Conservation (phyloP, 1,284 basidiomycete genomes). For the Ustilago vetiveriae region DNA sequence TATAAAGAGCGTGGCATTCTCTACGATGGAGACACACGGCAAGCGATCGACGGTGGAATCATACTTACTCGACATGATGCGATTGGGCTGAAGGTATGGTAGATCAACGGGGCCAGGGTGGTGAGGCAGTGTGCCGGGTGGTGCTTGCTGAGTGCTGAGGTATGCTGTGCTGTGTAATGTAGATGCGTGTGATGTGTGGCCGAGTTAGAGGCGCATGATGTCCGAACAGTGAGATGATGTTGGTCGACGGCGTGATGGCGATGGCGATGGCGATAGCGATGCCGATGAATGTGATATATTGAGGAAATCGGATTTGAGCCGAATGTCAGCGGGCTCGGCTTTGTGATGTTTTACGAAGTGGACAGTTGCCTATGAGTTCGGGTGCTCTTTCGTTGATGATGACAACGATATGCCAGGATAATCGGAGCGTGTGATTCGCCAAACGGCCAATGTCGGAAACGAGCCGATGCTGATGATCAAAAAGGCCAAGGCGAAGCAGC, state of each 20-base stretch:
- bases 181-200: neutral
- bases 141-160: neutral
- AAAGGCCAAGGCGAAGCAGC: too few relatives aligned
- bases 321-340: too few relatives aligned
- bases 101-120: too few relatives aligned
- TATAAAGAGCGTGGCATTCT: neutral
- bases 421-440: neutral
- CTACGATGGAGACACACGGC: too few relatives aligned
- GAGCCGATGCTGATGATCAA: constrained; percentile 13
- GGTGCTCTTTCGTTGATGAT: too few relatives aligned
- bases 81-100: neutral
- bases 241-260: constrained; percentile 9
- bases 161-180: neutral
- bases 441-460: constrained; percentile 4
- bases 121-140: constrained; percentile 1
- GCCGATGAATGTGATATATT: too few relatives aligned
- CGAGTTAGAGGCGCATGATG: constrained; percentile 24
- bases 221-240: constrained; percentile 13
- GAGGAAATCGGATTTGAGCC: neutral
- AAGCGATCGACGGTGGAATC: neutral
- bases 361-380: too few relatives aligned
- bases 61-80: constrained; percentile 38
- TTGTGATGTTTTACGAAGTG: neutral
- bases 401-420: neutral
- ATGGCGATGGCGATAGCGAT: neutral